Evolutionary conservation across 2,329 filamentous ascomycete genomes (phyloP), one percentile per base, ranked within the genome.

Genomic region (Penicillium psychrosexuale): DNA sequence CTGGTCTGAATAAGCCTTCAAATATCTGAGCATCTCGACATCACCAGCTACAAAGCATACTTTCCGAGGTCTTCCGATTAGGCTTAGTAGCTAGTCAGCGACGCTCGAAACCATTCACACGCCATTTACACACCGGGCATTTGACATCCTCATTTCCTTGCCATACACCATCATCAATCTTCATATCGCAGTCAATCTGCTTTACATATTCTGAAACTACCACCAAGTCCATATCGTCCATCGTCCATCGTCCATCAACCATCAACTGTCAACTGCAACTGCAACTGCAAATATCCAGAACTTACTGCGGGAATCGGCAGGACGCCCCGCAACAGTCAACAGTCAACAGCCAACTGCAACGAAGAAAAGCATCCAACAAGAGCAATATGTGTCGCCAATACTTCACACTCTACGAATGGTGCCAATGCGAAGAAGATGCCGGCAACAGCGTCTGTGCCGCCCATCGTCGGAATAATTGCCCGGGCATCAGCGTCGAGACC

Each of bases 371-470:
- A 39, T 34, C 17, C 24, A 11, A 17, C 37, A 42, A 40, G 17
- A 40, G 19, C 44, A 47, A 50, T 17, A 74, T 74, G 72, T 74
- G 72, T 45, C 71, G 68, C 45, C 68, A 73, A 64, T 72, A 68
- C 47, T 65, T 68, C 55, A 73, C 69, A 33, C 58, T 70, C 3
- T 74, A 74, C 58, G 66, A 66, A 51, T 74, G 70, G 70, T 74
- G 72, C 56, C 70, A 70, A 24, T 74, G 72, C 55, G 67, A 74
- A 62, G 66, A 71, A 61, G 66, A 72, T 28, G 66, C 67, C 15
- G 67, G 72, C 15, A 60, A 69, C 40, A 66, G 60, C 34, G 49
- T 66, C 42, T 74, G 72, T 39, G 55, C 67, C 11, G 59, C 59
- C 30, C 61, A 65, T 42, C 61, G 62, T 19, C 63, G 62, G 44